These are phyloP conservation scores for Rhodotorula glutinis DNA, from an alignment of 1,284 basidiomycete species.

Conservation along the genomic window DNA sequence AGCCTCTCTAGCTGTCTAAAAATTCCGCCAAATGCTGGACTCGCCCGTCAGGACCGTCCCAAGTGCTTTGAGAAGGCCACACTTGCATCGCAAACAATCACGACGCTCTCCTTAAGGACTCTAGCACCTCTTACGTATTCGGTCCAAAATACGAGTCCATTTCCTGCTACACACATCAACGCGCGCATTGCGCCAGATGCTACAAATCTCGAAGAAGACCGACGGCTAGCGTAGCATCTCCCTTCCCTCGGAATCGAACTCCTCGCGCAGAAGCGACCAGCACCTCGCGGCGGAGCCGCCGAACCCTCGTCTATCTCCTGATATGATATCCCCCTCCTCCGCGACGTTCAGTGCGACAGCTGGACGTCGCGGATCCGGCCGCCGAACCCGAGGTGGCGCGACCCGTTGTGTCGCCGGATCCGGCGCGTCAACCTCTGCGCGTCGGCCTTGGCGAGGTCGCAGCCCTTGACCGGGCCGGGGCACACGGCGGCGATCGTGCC, in stretches of 20 bases:
- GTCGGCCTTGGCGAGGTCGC: conserved; percentile 20
- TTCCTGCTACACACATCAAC: background rate
- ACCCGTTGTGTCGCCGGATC: background rate
- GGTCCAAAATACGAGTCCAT: background rate
- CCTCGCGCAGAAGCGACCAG: background rate
- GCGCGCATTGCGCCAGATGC: too few species aligned
- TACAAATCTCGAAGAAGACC: too few species aligned
- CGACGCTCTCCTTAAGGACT: too few species aligned
- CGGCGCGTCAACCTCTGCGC: conserved; percentile 1
- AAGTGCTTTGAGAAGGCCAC: too few species aligned
- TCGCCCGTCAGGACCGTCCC: too few species aligned
- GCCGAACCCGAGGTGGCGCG: conserved; percentile 8
- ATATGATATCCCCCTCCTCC: background rate
- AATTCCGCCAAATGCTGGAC: too few species aligned
- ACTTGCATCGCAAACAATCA: too few species aligned
- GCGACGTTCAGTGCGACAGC: background rate
- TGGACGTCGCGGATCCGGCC: conserved; percentile 13
- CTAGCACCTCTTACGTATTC: too few species aligned
- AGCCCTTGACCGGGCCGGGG: conserved; percentile 37
- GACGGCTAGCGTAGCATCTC: too few species aligned
- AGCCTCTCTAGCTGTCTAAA: too few species aligned
- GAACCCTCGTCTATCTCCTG: too few species aligned
- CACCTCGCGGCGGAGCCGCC: too few species aligned
- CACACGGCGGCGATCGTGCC: conserved; percentile 39
- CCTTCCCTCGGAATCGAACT: background rate